Conservation (phyloP, 257 asterid species). For the Solanum microdontum region DNA sequence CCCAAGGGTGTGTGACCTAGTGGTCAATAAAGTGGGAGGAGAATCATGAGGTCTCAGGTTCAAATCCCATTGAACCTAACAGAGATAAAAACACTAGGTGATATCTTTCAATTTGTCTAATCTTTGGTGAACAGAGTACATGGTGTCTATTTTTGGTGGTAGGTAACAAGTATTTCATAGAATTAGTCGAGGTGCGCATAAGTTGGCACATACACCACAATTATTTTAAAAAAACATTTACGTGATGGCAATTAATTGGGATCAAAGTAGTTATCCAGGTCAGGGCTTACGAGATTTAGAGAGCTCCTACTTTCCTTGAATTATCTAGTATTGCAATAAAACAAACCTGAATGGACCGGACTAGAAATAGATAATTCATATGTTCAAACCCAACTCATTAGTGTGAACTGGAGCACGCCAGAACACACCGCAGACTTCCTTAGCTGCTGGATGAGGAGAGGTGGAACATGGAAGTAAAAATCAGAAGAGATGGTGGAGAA, state of each 20-base stretch:
- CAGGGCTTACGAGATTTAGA: neutral
- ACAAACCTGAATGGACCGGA: neutral
- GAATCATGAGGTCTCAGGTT: neutral
- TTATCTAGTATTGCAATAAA: neutral
- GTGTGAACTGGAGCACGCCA: neutral
- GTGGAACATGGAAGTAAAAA: neutral
- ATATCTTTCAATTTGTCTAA: neutral
- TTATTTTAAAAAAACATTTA: neutral
- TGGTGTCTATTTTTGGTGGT: neutral
- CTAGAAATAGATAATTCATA: neutral
- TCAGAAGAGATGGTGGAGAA: neutral
- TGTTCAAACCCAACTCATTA: neutral
- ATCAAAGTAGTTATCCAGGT: neutral
- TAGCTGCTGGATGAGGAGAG: neutral
- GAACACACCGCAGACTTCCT: neutral
- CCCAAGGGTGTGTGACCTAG: neutral
- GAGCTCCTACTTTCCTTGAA: neutral
- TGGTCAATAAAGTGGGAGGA: neutral
- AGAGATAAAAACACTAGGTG: neutral
- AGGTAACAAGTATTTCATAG: neutral
- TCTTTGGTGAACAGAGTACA: neutral
- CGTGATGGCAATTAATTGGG: neutral
- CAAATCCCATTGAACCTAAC: neutral
- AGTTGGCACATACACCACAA: neutral
- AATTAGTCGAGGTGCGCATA: neutral